Conservation (phyloP, 768 basidiomycete genomes). For the Mrakia frigida region DNA sequence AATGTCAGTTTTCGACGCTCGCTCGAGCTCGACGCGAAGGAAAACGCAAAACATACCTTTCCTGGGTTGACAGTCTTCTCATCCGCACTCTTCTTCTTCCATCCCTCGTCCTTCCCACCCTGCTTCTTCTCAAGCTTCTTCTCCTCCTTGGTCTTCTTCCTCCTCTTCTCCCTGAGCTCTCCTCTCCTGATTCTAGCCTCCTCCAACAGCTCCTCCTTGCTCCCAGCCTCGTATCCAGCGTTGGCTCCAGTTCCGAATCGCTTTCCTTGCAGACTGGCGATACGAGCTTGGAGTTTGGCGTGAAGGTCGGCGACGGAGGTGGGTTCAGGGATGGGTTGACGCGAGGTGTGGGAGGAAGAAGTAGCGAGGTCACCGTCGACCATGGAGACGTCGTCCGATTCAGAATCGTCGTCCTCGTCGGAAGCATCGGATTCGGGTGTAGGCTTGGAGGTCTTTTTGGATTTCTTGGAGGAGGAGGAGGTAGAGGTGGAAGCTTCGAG, state of each 20-base stretch:
- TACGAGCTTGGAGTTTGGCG: constrained; percentile 68
- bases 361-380: constrained; percentile 35
- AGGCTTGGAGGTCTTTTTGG: constrained; percentile 39
- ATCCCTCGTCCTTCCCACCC: constrained; percentile 47
- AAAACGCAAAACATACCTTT: constrained; percentile 37
- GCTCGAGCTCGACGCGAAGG: background rate
- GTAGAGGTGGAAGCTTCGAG: constrained; percentile 32
- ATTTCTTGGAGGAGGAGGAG: constrained; percentile 38
- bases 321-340: constrained; percentile 60
- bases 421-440: constrained; percentile 36
- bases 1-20: background rate
- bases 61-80: constrained; percentile 38
- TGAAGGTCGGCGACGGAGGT: constrained; percentile 62
- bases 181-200: constrained; percentile 71
- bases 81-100: constrained; percentile 47
- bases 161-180: constrained; percentile 72
- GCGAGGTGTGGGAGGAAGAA: constrained; percentile 18
- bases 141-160: constrained; percentile 82
- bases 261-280: constrained; percentile 59
- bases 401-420: constrained; percentile 43
- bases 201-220: constrained; percentile 76
- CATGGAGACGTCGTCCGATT: constrained; percentile 40
- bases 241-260: constrained; percentile 36
- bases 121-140: constrained; percentile 60
- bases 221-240: constrained; percentile 49